Conservation (phyloP, 2,329 filamentous ascomycete genomes). For the Malbranchea zuffiana region DNA sequence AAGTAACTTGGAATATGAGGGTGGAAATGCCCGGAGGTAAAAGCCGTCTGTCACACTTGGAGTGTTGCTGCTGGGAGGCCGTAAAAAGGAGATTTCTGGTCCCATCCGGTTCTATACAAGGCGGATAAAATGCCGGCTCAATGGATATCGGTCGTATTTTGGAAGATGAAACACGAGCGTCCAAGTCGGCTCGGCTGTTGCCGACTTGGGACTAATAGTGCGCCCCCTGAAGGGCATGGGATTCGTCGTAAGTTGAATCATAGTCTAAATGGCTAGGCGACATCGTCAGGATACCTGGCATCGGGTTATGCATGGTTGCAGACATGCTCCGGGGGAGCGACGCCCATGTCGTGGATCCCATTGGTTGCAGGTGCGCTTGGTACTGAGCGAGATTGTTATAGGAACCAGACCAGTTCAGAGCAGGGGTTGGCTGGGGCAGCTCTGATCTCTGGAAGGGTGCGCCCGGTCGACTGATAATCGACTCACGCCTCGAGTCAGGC, state of each 20-base stretch:
- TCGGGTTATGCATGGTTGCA: conserved; percentile 1
- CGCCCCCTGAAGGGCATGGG: conserved; percentile 11
- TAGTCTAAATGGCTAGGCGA: conserved; percentile 23
- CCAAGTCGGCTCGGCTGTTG: too few relatives aligned
- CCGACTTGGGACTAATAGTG: too few relatives aligned
- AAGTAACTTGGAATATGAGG: too few relatives aligned
- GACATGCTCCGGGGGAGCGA: conserved; percentile 12
- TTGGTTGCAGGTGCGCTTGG: conserved; percentile 22
- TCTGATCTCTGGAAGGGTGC: conserved; percentile 11
- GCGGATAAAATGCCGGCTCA: too few relatives aligned
- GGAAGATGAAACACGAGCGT: too few relatives aligned
- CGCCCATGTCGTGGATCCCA: conserved; percentile 14
- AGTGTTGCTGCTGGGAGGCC: too few relatives aligned
- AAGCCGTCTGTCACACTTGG: too few relatives aligned
- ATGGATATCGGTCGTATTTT: too few relatives aligned
- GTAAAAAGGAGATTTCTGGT: too few relatives aligned
- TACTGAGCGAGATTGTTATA: conserved; percentile 16
- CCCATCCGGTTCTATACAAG: too few relatives aligned
- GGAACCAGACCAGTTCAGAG: conserved; percentile 12
- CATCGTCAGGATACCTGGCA: conserved; percentile 8
- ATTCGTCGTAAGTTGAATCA: conserved; percentile 15
- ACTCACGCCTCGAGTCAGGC: conserved; percentile 28
- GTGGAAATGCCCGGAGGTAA: too few relatives aligned
- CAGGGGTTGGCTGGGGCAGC: conserved; percentile 8
- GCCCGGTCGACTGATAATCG: conserved; percentile 22